Base-by-base conservation (phyloP, 2,329 filamentous ascomycete species). In the Aspergillus brunneoviolaceus region DNA sequence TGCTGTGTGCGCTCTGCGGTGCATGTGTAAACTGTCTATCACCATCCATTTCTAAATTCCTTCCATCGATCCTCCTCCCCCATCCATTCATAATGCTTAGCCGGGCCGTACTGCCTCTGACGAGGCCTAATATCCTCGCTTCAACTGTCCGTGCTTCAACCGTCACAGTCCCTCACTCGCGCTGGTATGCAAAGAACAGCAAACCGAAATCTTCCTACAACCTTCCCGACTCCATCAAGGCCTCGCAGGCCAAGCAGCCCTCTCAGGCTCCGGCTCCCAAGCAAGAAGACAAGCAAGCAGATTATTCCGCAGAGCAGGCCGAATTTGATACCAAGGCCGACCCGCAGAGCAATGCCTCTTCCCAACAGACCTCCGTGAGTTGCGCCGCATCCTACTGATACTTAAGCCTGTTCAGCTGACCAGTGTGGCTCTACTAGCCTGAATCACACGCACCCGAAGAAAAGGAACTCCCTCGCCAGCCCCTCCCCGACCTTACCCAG, bases 401-500 rank as follows among this genome's bases (percentile, higher is more conserved):
- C 0, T 9, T 4, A 9, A 12, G 5, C 16, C 39, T 7, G 9
- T 45, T 45, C 6, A 2, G 14, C 39, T 45, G 39, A 45, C 39
- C 16, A n/a, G 39, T 45, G 16, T n/a, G 39, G 9, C 6, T 19
- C 1, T 19, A 12, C 16, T 19, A 45, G 39, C 69, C 74, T 39
- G 71, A 76, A 67, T 64, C 73, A 49, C 63, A 70, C 48, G 62
- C 64, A 29, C 81, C 86, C 25, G 81, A 85, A 55, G 84, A 88
- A 69, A 45, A 45, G 39, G 39, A 45, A 45, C 39, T 45, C 39
- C 39, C 39, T 45, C 39, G 39, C 16, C 39, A 45, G 39, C 88
- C 91, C 56, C 85, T 97, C 12, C 94, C 94, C 56, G 93, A 98
- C 73, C 83, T 98, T 49, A 95, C 92, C n/a, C 89, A 94, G 71